phyloP scores from a whole-genome alignment of 306 rosid species.

The Heteromeles arbutifolia region DNA sequence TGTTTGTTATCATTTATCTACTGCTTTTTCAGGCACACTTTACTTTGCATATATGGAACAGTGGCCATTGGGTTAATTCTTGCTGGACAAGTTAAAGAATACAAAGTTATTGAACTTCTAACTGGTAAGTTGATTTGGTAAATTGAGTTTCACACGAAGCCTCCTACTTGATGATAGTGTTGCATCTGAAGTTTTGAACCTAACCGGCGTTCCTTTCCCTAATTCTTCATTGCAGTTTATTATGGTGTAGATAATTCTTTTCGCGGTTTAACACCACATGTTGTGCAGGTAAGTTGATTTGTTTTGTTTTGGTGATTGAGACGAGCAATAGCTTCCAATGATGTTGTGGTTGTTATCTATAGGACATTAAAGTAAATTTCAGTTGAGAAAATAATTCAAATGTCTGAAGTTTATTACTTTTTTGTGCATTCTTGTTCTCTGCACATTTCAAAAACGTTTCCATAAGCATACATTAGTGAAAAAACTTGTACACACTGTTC shows the following conservation, averaged over 20 bases:
- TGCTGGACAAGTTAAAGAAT: constrained; percentile 71
- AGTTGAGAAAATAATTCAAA: neutral
- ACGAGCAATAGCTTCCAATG: neutral
- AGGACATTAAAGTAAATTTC: too few relatives aligned
- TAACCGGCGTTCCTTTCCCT: constrained; percentile 13
- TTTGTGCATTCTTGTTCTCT: neutral
- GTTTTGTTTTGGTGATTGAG: neutral
- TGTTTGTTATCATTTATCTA: constrained; percentile 22
- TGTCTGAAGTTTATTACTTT: neutral
- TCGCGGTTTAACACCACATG: constrained; percentile 61
- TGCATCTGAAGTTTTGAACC: constrained; percentile 20
- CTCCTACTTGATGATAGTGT: constrained; percentile 2
- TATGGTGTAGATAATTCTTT: constrained; percentile 75
- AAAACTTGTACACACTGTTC: neutral
- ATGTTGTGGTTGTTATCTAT: neutral
- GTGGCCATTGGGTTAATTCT: constrained; percentile 59
- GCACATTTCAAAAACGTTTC: neutral
- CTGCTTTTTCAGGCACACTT: constrained; percentile 71
- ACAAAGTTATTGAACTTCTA: constrained; percentile 56
- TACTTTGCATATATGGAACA: constrained; percentile 78
- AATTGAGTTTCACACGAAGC: constrained; percentile 7
- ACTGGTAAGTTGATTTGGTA: constrained; percentile 61
- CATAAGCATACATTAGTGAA: neutral
- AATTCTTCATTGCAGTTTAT: constrained; percentile 51
- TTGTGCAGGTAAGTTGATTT: constrained; percentile 58